phyloP scores from a whole-genome alignment of 495 filamentous ascomycete species.

The Hypoxylon subgilvum region DNA sequence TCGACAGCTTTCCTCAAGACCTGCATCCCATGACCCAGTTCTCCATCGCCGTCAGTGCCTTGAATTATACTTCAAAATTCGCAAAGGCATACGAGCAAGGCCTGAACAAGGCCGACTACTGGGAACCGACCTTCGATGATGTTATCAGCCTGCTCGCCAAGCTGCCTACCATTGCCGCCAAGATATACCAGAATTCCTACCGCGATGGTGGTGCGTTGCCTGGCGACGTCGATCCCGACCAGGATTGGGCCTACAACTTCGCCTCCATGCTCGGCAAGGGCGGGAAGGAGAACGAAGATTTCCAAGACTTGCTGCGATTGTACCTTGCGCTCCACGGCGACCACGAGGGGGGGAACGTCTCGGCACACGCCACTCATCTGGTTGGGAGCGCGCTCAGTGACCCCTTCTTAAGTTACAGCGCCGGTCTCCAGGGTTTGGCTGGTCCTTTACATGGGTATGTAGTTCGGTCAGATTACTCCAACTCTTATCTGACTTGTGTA shows the following conservation, averaged over 20 bases:
- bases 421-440: constrained; percentile 92
- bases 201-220: constrained; percentile 76
- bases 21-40: constrained; percentile 99
- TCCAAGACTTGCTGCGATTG: constrained; percentile 90
- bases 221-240: constrained; percentile 74
- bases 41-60: constrained; percentile 87
- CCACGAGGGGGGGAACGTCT: constrained; percentile 98
- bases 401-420: constrained; percentile 94
- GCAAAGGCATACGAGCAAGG: constrained; percentile 91
- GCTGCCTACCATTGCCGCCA: constrained; percentile 93
- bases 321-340: constrained; percentile 97
- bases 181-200: constrained; percentile 93
- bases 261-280: constrained; percentile 94
- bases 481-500: constrained; percentile 37
- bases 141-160: constrained; percentile 92
- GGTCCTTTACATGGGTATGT: constrained; percentile 86
- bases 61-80: constrained; percentile 91
- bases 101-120: constrained; percentile 92
- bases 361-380: constrained; percentile 94
- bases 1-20: constrained; percentile 84
- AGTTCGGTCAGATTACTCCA: constrained; percentile 8
- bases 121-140: constrained; percentile 98
- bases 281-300: constrained; percentile 82
- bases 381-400: constrained; percentile 96
- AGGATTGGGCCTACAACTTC: constrained; percentile 99